Evolutionary conservation across 2,329 filamentous ascomycete genomes (phyloP), one percentile per base, ranked within the genome.

Genomic region (Claviceps pazoutovae): DNA sequence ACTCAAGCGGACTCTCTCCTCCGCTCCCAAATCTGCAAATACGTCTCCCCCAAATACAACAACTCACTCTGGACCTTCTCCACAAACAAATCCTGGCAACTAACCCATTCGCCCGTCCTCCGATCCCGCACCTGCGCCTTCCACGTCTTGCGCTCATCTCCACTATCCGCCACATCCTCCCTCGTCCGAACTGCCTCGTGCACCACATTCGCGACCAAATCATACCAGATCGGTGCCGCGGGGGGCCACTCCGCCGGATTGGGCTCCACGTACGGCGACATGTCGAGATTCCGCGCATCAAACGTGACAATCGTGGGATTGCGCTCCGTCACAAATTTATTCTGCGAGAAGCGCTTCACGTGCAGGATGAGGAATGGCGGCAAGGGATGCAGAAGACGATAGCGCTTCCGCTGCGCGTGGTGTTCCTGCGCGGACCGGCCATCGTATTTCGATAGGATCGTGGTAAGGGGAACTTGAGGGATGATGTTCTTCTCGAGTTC

Each of bases 251-350:
- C 64, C 5, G 74, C 69, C 0, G 88, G 86, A 61, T 90, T 88
- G 0, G 91, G 90, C 69, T 97, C 88, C 13, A 95, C 88, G 61
- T 93, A 97, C 0, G 90, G 89, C 5, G 83, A 78, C 74, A 96
- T 83, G 65, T 98, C 89, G 8, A 98, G 80, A 43, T 84, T 63
- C 55, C 84, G 78, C 4, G 88, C 84, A 57, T 91, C 88, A 67
- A 97, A 98, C 0, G 91, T 97, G 56, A 98, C 93, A 62, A 98
- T 98, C 9, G 93, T 98, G 1, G 91, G 93, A 66, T 98, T 98
- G 49, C 93, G 86, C 70, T 97, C 91, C 2, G 85, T 80, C 19
- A 98, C 87, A 63, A 98, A 98, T 66, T 96, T 95, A 74, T 98
- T 98, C 58, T 86, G 83, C 59, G 84, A 88, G 75, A 98, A 98